Conservation (phyloP, 352 stramenopile species). For the Pseudoperonospora humuli region DNA sequence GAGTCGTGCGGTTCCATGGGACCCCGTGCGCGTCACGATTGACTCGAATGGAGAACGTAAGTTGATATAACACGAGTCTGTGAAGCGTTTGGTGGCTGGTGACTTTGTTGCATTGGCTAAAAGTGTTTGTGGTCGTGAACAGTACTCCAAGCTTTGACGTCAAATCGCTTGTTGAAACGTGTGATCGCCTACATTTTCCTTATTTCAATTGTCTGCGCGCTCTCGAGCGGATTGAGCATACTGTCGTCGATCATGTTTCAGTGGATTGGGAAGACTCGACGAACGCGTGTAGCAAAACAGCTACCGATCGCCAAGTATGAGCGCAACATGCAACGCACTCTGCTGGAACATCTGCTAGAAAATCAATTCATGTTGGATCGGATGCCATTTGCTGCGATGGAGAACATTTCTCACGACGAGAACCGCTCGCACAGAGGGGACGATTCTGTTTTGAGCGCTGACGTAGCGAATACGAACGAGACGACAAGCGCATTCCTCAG, state of each 20-base stretch:
- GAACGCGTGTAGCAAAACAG: constrained; percentile 43
- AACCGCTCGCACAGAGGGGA: not conserved
- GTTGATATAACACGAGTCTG: constrained; percentile 9
- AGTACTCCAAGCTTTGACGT: constrained; percentile 51
- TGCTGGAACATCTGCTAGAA: constrained; percentile 40
- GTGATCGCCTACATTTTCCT: constrained; percentile 69
- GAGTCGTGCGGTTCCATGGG: constrained; percentile 37
- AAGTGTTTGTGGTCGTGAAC: constrained; percentile 1
- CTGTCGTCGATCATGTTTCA: constrained; percentile 58
- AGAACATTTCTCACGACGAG: constrained; percentile 11
- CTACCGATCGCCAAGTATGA: constrained; percentile 52
- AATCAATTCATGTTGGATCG: constrained; percentile 42
- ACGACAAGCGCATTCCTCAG: not conserved
- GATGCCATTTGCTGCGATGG: constrained; percentile 33
- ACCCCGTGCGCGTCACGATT: constrained; percentile 49
- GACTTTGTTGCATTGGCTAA: not conserved
- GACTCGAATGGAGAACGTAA: constrained; percentile 50
- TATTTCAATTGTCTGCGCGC: constrained; percentile 68
- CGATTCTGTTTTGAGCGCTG: constrained; percentile 1
- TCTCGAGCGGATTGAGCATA: constrained; percentile 68
- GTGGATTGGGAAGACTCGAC: constrained; percentile 48
- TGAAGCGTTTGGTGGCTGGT: not conserved
- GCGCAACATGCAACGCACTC: constrained; percentile 34
- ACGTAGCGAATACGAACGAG: not conserved
- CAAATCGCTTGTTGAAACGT: constrained; percentile 56